Conservation (phyloP, 2,329 filamentous ascomycete genomes). For the Alternaria panax region DNA sequence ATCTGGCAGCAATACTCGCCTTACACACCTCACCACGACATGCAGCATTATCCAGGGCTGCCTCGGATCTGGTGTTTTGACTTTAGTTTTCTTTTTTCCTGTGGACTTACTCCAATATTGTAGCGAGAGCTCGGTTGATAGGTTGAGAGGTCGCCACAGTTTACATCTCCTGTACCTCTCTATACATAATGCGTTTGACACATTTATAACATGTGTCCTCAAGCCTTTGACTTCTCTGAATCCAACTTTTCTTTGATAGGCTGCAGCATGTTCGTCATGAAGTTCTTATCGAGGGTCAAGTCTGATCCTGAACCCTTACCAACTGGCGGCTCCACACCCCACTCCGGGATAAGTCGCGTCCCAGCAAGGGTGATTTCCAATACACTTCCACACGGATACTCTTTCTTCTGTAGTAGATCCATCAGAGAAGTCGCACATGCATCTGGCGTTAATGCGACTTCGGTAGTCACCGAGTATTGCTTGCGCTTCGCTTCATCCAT, state of each 20-base stretch:
- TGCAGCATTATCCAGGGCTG: not conserved
- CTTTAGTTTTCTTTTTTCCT: not conserved
- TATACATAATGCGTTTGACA: not conserved
- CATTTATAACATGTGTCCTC: not conserved
- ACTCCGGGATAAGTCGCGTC: slow-evolving; percentile 35
- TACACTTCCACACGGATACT: slow-evolving; percentile 37
- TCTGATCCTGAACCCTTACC: slow-evolving; percentile 33
- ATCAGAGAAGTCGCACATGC: slow-evolving; percentile 32
- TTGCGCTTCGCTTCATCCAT: slow-evolving; percentile 30
- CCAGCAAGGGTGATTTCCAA: slow-evolving; percentile 32
- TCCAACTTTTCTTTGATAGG: slow-evolving; percentile 31
- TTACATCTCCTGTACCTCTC: not conserved
- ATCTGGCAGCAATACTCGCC: not conserved
- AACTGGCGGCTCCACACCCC: slow-evolving; percentile 34
- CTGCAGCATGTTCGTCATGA: slow-evolving; percentile 26
- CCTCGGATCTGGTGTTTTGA: not conserved
- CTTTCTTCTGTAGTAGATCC: slow-evolving; percentile 38
- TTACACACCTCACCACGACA: not conserved
- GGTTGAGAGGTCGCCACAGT: not conserved
- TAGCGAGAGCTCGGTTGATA: not conserved
- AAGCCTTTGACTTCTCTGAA: slow-evolving; percentile 26
- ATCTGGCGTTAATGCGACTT: slow-evolving; percentile 26
- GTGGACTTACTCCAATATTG: not conserved
- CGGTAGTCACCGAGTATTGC: slow-evolving; percentile 30
- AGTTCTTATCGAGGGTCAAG: slow-evolving; percentile 8